Evolutionary conservation across 2,329 filamentous ascomycete genomes (phyloP), one percentile per base, ranked within the genome.

Genomic region (Aspergillus texensis): DNA sequence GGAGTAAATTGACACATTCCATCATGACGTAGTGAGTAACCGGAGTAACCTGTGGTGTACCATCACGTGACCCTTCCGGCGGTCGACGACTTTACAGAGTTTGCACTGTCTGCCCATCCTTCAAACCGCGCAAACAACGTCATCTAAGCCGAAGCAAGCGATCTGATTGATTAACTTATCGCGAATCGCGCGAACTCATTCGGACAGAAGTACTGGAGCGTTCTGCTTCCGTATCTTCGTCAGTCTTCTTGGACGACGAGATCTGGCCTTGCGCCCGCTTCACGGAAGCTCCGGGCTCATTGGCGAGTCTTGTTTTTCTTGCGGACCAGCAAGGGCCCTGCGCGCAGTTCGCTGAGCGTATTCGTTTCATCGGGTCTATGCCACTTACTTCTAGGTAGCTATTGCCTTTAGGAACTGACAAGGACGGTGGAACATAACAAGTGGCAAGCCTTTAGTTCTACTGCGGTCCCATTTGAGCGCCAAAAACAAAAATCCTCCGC

Each of bases 111-210:
- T 78, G 76, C 66, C 70, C 64, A 65, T 69, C 58, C 71, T 78
- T 77, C 77, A 78, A 78, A 78, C 76, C 68, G 67, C 71, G 65
- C 75, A 77, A 78, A 78, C 75, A 76, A 66, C 71, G 66, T 71
- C 69, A 69, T 73, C 68, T 61, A 62, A 62, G 57, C 67, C 68
- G 70, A 66, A 63, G 60, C 65, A 60, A 64, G 62, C 62, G 68
- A 70, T 74, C 71, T 72, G 63, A 63, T 68, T 66, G 63, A 70
- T 66, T 56, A 48, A 65, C 46, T 62, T 65, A 65, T 67, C 66
- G 60, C 68, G 65, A 67, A 50, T 69, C 41, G 46, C 57, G 45
- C 58, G 55, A 60, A 21, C 36, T 21, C 36, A 65, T 62, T 55
- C 21, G 55, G 41, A 63, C 53, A 32, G 43, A 60, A 43, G 48